Evolutionary conservation across 805 yeast species (phyloP).

Genomic region (Hanseniaspora taiwanica): DNA sequence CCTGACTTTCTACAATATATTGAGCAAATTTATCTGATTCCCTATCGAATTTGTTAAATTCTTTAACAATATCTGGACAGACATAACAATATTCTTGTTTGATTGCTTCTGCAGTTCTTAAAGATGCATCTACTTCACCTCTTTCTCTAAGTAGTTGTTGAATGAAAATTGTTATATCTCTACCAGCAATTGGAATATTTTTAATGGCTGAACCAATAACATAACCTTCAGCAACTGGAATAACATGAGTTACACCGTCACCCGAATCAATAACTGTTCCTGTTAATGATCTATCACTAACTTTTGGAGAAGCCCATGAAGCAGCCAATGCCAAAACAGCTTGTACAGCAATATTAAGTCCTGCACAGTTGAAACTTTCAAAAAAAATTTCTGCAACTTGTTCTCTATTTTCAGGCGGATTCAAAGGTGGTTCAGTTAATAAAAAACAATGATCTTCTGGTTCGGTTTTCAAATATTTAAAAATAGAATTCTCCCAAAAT

Average conservation of each 20-base stretch:
- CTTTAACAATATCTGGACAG: conserved; percentile 94
- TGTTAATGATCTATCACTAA: conserved; percentile 84
- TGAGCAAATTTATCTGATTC: conserved; percentile 91
- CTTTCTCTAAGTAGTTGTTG: conserved; percentile 91
- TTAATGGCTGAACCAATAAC: conserved; percentile 96
- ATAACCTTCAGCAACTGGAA: conserved; percentile 98
- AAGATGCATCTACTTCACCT: conserved; percentile 86
- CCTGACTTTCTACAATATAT: conserved; percentile 72
- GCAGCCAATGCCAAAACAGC: conserved; percentile 98
- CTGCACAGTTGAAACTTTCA: conserved; percentile 97
- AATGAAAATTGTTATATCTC: conserved; percentile 90
- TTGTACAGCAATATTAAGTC: conserved; percentile 95
- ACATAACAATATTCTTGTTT: conserved; percentile 96
- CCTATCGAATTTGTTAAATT: conserved; percentile 86
- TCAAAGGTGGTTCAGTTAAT: conserved; percentile 94
- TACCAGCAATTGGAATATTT: conserved; percentile 96
- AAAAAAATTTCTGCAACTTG: conserved; percentile 98
- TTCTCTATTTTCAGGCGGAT: conserved; percentile 99
- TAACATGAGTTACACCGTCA: conserved; percentile 98
- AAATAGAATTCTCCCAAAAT: conserved; percentile 95
- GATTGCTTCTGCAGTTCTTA: conserved; percentile 92
- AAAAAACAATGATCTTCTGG: conserved; percentile 97
- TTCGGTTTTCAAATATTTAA: conserved; percentile 91
- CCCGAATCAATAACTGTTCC: conserved; percentile 98
- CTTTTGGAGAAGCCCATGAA: conserved; percentile 96